Evolutionary conservation across 2,329 filamentous ascomycete genomes (phyloP).

Genomic region (Aureobasidium uvarum): DNA sequence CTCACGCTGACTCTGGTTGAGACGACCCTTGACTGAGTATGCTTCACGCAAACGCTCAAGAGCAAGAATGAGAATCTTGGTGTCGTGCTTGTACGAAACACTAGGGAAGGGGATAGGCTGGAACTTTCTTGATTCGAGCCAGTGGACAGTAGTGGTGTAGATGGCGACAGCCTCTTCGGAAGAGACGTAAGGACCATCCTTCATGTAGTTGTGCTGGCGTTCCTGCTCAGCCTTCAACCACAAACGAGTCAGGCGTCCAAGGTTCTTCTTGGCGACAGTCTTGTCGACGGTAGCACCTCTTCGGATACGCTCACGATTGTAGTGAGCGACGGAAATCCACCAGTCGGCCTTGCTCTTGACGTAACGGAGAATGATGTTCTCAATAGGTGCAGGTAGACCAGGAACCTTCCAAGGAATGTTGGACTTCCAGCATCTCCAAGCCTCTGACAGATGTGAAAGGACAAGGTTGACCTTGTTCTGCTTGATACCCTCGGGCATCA

Average conservation of each 20-base stretch:
- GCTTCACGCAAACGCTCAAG: slow-evolving; percentile 90
- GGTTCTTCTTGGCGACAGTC: slow-evolving; percentile 98
- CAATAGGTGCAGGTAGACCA: slow-evolving; percentile 90
- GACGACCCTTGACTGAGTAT: slow-evolving; percentile 93
- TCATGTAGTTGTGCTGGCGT: slow-evolving; percentile 98
- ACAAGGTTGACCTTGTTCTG: slow-evolving; percentile 99
- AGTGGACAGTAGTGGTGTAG: slow-evolving; percentile 98
- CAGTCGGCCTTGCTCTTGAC: slow-evolving; percentile 99
- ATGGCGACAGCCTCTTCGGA: slow-evolving; percentile 98
- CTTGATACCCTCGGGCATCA: slow-evolving; percentile 99
- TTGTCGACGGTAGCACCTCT: slow-evolving; percentile 97
- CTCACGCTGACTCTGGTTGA: slow-evolving; percentile 97
- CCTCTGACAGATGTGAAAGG: slow-evolving; percentile 93
- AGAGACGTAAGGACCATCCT: slow-evolving; percentile 96
- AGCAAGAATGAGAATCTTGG: slow-evolving; percentile 95
- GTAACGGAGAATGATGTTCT: slow-evolving; percentile 97
- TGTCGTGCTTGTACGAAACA: slow-evolving; percentile 99
- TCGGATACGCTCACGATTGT: slow-evolving; percentile 95
- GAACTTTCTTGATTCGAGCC: slow-evolving; percentile 97
- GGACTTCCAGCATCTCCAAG: slow-evolving; percentile 99
- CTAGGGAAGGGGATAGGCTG: slow-evolving; percentile 98
- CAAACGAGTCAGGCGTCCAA: slow-evolving; percentile 87
- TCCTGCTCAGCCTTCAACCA: slow-evolving; percentile 99
- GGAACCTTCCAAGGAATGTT: slow-evolving; percentile 99
- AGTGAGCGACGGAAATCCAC: slow-evolving; percentile 99